phyloP scores from a whole-genome alignment of 2,329 filamentous ascomycete species.

The Alternaria longipes region DNA sequence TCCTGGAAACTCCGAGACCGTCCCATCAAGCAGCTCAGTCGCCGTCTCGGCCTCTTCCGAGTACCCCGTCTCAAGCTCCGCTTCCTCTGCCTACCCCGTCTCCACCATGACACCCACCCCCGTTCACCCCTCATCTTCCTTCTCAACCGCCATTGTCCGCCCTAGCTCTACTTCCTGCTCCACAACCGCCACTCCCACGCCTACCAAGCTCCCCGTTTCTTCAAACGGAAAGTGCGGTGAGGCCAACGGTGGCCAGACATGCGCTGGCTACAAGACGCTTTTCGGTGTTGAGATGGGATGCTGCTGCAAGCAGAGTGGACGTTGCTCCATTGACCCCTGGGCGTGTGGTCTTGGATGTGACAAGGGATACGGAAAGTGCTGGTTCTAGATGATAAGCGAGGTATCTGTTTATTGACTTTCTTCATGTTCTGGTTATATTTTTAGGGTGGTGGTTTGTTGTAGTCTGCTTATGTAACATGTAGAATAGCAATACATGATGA shows the following conservation, averaged over 20 bases:
- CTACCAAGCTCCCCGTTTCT: slow-evolving; percentile 27
- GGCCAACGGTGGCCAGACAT: slow-evolving; percentile 33
- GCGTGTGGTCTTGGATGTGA: slow-evolving; percentile 41
- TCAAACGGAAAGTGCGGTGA: slow-evolving; percentile 39
- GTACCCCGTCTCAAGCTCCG: not conserved
- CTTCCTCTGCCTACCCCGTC: not conserved
- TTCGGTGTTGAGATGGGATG: slow-evolving; percentile 33
- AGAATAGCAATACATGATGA: not conserved
- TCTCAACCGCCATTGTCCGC: slow-evolving; percentile 14
- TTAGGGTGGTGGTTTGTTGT: not conserved
- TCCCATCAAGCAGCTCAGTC: not conserved
- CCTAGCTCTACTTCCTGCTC: slow-evolving; percentile 28
- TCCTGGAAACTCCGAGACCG: not conserved
- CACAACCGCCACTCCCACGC: slow-evolving; percentile 24
- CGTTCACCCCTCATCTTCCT: slow-evolving; percentile 5
- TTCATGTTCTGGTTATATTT: not conserved
- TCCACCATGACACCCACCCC: slow-evolving; percentile 3
- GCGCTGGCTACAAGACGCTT: slow-evolving; percentile 35
- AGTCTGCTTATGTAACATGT: not conserved
- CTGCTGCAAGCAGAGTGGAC: slow-evolving; percentile 34
- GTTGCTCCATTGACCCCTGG: slow-evolving; percentile 33
- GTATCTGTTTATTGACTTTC: not conserved
- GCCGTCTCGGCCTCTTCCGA: slow-evolving; percentile 1
- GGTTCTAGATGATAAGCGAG: slow-evolving; percentile 17
- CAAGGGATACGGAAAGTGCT: slow-evolving; percentile 40